Percentiles rank a stretch among this genome's conserved stretches.
phyloP scores from a whole-genome alignment of 164 flowering plant genomes.

The Aristolochia contorta region DNA sequence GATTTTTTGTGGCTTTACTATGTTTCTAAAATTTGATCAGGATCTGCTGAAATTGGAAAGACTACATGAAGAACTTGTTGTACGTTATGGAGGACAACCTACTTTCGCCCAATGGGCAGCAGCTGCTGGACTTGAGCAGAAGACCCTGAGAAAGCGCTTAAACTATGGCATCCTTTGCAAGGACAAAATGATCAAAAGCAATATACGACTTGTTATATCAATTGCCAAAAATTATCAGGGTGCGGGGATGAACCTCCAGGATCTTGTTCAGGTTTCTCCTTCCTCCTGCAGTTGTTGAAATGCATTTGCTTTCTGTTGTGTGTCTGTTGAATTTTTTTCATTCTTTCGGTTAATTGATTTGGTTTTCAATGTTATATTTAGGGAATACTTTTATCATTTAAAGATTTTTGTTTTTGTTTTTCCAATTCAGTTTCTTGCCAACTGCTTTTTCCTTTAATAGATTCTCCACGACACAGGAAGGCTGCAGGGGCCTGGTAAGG shows the following conservation, averaged over 20 bases:
- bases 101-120: slow-evolving; percentile 84
- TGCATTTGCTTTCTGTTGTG: background rate
- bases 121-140: slow-evolving; percentile 78
- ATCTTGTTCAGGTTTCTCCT: slow-evolving; percentile 79
- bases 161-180: slow-evolving; percentile 66
- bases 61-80: slow-evolving; percentile 51
- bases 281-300: background rate
- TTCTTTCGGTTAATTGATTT: background rate
- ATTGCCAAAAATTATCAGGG: slow-evolving; percentile 92
- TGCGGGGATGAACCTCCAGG: slow-evolving; percentile 81
- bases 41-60: slow-evolving; percentile 70
- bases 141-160: slow-evolving; percentile 52
- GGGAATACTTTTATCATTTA: background rate
- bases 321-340: too few relatives aligned
- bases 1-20: too few relatives aligned
- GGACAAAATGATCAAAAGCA: slow-evolving; percentile 91
- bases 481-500: slow-evolving; percentile 82
- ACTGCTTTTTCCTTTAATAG: background rate
- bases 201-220: slow-evolving; percentile 85
- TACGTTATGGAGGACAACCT: slow-evolving; percentile 58
- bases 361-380: background rate
- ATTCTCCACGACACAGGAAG: slow-evolving; percentile 47
- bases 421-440: background rate
- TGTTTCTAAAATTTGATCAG: slow-evolving; percentile 21
- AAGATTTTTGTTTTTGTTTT: background rate